Conservation (phyloP, 2,329 filamentous ascomycete species). For the Gnomoniopsis smithogilvyi region DNA sequence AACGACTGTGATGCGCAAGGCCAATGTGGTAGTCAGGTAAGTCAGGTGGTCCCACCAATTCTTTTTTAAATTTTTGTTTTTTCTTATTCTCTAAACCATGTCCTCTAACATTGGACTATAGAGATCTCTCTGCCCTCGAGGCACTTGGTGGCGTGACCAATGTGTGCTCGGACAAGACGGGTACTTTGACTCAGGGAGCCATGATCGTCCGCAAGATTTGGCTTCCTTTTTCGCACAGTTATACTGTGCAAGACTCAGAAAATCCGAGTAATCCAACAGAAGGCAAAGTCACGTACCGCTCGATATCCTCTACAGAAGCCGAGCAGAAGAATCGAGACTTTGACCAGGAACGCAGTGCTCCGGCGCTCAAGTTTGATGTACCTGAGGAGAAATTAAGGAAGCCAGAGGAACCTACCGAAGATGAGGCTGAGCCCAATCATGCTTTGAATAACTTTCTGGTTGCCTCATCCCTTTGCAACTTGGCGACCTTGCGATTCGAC, state of each 20-base stretch:
- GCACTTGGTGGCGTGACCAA: slow-evolving; percentile 69
- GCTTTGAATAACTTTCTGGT: slow-evolving; percentile 50
- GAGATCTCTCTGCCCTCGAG: slow-evolving; percentile 63
- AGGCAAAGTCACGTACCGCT: slow-evolving; percentile 49
- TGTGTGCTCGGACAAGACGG: slow-evolving; percentile 73
- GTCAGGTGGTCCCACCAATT: too few relatives aligned
- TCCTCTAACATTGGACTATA: slow-evolving; percentile 12
- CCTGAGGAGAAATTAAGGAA: slow-evolving; percentile 52
- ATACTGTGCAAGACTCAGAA: slow-evolving; percentile 59
- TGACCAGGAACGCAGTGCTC: slow-evolving; percentile 57
- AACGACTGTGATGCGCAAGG: slow-evolving; percentile 61
- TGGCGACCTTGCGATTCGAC: slow-evolving; percentile 55
- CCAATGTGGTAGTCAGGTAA: slow-evolving; percentile 62
- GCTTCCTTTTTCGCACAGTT: slow-evolving; percentile 55
- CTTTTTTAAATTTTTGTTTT: not conserved
- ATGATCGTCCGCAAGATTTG: slow-evolving; percentile 69
- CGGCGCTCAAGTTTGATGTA: slow-evolving; percentile 60
- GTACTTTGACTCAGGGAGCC: slow-evolving; percentile 65
- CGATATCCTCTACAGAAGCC: slow-evolving; percentile 31
- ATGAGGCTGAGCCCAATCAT: slow-evolving; percentile 44
- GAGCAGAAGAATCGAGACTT: slow-evolving; percentile 46
- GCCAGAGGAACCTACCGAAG: slow-evolving; percentile 29
- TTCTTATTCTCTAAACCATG: not conserved
- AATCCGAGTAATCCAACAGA: slow-evolving; percentile 60
- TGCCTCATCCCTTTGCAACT: slow-evolving; percentile 63